Base-by-base conservation (phyloP, 2,329 filamentous ascomycete genomes). In the Tolypocladium pustulatum region DNA sequence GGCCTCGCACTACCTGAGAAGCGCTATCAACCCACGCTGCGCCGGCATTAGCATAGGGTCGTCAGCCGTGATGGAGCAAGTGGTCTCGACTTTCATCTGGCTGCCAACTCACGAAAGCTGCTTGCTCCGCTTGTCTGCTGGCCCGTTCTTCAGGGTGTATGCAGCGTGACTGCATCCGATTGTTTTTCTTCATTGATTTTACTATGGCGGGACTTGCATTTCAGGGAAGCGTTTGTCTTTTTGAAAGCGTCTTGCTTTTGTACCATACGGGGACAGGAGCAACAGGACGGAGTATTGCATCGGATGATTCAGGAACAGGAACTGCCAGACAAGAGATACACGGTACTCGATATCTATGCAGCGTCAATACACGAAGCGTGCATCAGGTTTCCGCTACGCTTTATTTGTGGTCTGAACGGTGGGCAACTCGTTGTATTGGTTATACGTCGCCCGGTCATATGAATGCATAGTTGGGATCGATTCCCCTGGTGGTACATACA, bases 401-500 rank as follows among this genome's bases (percentile, higher is more conserved):
- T 6, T 15, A 22, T 8, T n/a, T 34, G 9, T 34, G 10, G 30
- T 34, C 49, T 22, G 30, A 32, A n/a, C 15, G n/a, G 20, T 8
- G 30, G n/a, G 30, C 49, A 22, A 34, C 30, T 53, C 49, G 27
- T 15, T 30, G 20, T 22, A 53, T 53, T 36, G 49, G 2, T 4
- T 30, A 36, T 34, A 13, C 30, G 30, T 22, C 49, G 49, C 49
- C 30, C 49, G 36, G 30, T 34, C 36, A 53, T 34, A 20, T 34
- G 20, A 34, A 53, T 53, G 49, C 49, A 40, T 58, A 60, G 55
- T 57, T 63, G 58, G 58, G 59, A 61, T 58, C 49, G 40, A 54
- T 58, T 36, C 49, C 66, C 67, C 61, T 65, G 60, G 62, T 70
- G 63, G 62, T 69, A 67, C 68, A 69, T 70, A 68, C 63, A 71